phyloP scores from a whole-genome alignment of 192 early-diverging fungal species.

The Rhizophagus sp. region DNA sequence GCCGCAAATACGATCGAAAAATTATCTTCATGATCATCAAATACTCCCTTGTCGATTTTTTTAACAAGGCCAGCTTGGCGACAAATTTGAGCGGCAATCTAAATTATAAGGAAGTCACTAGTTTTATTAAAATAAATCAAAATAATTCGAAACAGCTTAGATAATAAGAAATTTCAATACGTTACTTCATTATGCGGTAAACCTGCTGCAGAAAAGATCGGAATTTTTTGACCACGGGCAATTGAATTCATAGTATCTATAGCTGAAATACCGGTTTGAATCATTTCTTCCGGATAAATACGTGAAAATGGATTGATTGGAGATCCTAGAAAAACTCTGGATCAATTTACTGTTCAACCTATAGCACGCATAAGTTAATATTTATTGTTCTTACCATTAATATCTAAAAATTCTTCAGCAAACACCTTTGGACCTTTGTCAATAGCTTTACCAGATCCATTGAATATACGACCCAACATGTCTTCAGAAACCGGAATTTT shows the following conservation, averaged over 20 bases:
- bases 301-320: constrained; percentile 99
- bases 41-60: constrained; percentile 86
- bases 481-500: constrained; percentile 99
- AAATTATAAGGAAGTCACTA: neutral
- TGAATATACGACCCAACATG: constrained; percentile 98
- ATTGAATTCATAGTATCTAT: constrained; percentile 99
- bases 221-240: constrained; percentile 99
- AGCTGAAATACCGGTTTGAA: constrained; percentile 98
- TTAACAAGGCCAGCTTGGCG: constrained; percentile 97
- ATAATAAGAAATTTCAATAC: neutral
- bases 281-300: constrained; percentile 99
- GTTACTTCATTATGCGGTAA: constrained; percentile 95
- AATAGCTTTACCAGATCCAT: constrained; percentile 98
- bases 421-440: constrained; percentile 99
- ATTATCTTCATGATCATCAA: constrained; percentile 97
- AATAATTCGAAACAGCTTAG: neutral
- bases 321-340: constrained; percentile 53
- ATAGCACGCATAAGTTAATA: neutral
- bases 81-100: constrained; percentile 99
- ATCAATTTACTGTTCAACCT: neutral
- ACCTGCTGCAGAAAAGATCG: constrained; percentile 98
- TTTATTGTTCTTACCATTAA: constrained; percentile 63
- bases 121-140: neutral
- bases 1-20: constrained; percentile 99
- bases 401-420: constrained; percentile 98